Evolutionary conservation across 345 rosid genomes (phyloP), one percentile per base, ranked within the genome.

Genomic region (Erucastrum elatum): DNA sequence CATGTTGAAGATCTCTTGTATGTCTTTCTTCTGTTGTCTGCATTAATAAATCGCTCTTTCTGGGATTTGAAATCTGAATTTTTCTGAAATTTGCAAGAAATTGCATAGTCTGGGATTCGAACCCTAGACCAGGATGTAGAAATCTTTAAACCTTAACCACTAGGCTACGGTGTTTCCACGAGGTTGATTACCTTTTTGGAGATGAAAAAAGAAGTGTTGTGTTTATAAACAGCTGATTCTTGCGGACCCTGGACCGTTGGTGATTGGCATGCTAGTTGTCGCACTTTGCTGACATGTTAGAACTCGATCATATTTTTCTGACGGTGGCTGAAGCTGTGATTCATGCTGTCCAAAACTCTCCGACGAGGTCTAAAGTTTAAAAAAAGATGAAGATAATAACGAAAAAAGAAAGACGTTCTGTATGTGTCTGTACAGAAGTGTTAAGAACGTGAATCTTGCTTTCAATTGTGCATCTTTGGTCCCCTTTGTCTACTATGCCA

Each of bases 201-300:
- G 68, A 3, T 12, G 9, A 12, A 49, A 2, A 21, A 21, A 21
- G 1, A 21, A 21, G 21, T 21, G 15, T n/a, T 66, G 74, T 66
- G 29, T 16, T 12, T 46, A 51, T 37, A 21, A 16, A 26, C 91
- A 93, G 98, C 80, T 94, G 69, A 65, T 88, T 70, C 86, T 94
- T 16, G 91, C 98, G 41, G 92, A 94, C 75, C 98, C 98, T 10
- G 98, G 97, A 29, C 89, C 93, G 8, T 87, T 72, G 82, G 98
- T 94, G 84, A 94, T 94, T 0, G 85, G 90, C 64, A 92, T 92
- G 88, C 90, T 94, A 35, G 41, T 80, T 90, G 5, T 94, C 97
- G 1, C 64, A 77, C 17, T 88, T 88, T 8, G 79, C 82, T 0
- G 80, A 77, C 16, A 27, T 78, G 76, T 74, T 94, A 17, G 93